phyloP scores from a whole-genome alignment of 2,329 filamentous ascomycete species.

The Botrytis paeoniae region DNA sequence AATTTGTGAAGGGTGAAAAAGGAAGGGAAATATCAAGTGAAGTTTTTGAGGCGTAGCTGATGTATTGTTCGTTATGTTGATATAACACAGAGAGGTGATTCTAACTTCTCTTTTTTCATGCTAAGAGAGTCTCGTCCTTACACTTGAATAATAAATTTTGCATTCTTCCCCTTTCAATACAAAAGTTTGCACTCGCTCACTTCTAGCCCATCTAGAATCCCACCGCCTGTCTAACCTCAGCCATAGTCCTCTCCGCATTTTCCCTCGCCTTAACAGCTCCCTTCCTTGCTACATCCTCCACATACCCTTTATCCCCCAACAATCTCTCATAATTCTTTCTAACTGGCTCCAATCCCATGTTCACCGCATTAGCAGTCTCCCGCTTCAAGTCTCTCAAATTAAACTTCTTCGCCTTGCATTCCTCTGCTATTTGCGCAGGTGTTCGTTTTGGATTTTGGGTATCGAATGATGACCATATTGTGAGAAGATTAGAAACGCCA shows the following conservation, averaged over 20 bases:
- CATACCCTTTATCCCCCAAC: conserved; percentile 47
- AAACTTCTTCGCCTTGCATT: conserved; percentile 39
- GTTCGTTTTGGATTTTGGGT: conserved; percentile 37
- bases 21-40: neutral
- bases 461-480: conserved; percentile 72
- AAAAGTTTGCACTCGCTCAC: neutral
- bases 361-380: conserved; percentile 57
- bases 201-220: conserved; percentile 36
- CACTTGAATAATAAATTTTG: neutral
- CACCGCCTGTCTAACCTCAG: conserved; percentile 43
- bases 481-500: conserved; percentile 83
- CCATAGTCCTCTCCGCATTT: conserved; percentile 55
- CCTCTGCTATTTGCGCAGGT: conserved; percentile 43
- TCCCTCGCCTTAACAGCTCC: conserved; percentile 60
- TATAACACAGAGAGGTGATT: neutral
- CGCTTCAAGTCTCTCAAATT: conserved; percentile 62
- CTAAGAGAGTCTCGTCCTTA: no score
- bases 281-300: conserved; percentile 55
- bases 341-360: conserved; percentile 51
- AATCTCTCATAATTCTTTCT: conserved; percentile 55
- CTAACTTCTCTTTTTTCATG: neutral
- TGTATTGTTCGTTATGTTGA: neutral
- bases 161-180: neutral
- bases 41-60: neutral
- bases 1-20: neutral